Percentiles rank a stretch among this genome's conserved stretches.
Conservation (phyloP, 768 basidiomycete species). For the Tremella fuciformis region DNA sequence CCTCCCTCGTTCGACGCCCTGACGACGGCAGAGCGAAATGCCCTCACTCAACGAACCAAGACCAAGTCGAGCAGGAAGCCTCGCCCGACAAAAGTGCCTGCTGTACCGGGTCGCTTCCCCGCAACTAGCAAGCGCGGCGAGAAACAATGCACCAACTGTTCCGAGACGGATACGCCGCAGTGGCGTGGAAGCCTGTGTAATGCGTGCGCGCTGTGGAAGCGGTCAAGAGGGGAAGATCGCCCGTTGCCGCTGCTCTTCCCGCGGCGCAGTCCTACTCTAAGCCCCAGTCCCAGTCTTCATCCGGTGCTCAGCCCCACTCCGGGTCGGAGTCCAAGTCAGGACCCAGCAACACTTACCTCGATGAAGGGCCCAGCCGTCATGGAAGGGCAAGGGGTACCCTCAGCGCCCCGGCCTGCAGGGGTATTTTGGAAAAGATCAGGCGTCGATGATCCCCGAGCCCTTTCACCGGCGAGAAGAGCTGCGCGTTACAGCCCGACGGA, state of each 20-base stretch:
- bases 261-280: constrained; percentile 8
- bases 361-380: too few species aligned
- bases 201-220: constrained; percentile 41
- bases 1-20: background rate
- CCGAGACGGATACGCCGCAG: constrained; percentile 34
- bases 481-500: too few species aligned
- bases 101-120: constrained; percentile 13
- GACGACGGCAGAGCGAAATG: background rate
- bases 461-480: too few species aligned
- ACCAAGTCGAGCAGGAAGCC: background rate
- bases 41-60: background rate
- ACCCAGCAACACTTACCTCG: too few species aligned
- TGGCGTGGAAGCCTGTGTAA: constrained; percentile 37
- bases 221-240: constrained; percentile 33
- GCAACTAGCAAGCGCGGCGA: constrained; percentile 15
- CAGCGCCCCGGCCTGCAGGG: too few species aligned
- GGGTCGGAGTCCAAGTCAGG: too few species aligned
- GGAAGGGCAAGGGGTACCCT: too few species aligned
- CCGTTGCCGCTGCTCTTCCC: constrained; percentile 33
- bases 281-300: too few species aligned
- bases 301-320: too few species aligned
- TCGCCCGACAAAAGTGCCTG: background rate
- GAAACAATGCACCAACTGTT: constrained; percentile 36
- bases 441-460: too few species aligned
- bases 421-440: too few species aligned